Percentiles rank a stretch among this genome's conserved stretches.
Evolutionary conservation across 2,329 filamentous ascomycete genomes (phyloP).

Genomic region (Diaporthe citri): DNA sequence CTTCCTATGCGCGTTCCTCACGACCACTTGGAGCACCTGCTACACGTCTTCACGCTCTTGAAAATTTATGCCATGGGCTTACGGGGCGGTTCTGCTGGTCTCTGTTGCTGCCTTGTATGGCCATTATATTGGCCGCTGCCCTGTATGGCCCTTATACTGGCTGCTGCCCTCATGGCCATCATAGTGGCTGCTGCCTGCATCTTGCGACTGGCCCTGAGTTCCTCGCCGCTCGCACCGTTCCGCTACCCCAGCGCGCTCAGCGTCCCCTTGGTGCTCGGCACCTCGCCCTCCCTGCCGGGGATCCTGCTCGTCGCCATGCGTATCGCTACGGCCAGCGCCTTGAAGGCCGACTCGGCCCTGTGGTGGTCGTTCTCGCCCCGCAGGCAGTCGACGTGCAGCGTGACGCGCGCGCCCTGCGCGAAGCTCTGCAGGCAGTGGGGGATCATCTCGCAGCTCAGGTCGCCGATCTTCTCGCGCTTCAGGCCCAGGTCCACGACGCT

Average conservation of each 20-base stretch:
- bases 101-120: too few species aligned
- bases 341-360: conserved; percentile 95
- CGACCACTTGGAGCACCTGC: neutral
- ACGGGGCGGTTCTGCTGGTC: too few species aligned
- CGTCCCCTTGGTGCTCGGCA: conserved; percentile 96
- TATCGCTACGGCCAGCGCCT: conserved; percentile 91
- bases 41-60: neutral
- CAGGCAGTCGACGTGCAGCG: conserved; percentile 94
- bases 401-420: conserved; percentile 88
- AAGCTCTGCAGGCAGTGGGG: conserved; percentile 96
- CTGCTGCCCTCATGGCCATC: too few species aligned
- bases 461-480: conserved; percentile 91
- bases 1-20: neutral
- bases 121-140: too few species aligned
- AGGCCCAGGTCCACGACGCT: conserved; percentile 86
- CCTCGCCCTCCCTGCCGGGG: conserved; percentile 87
- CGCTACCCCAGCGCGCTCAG: conserved; percentile 66
- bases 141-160: too few species aligned
- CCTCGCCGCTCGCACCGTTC: neutral
- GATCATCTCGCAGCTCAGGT: conserved; percentile 95
- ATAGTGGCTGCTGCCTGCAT: neutral
- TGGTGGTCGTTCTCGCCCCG: conserved; percentile 96
- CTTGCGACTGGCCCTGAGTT: neutral
- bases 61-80: neutral
- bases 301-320: conserved; percentile 81